Conservation (phyloP, 495 filamentous ascomycete species). For the Pseudoneurospora amorphoporcata region DNA sequence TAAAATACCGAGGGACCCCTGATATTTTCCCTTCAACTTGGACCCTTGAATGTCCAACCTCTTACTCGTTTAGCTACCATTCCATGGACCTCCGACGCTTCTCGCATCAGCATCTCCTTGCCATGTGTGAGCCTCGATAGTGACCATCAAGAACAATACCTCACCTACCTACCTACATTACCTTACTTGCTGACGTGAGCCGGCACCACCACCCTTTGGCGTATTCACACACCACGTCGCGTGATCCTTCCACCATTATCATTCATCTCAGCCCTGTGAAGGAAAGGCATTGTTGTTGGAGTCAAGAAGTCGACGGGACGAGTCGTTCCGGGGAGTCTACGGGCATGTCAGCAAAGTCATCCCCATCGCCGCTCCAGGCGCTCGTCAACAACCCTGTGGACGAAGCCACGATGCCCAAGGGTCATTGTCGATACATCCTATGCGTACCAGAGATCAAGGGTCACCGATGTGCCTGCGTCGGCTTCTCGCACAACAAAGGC, state of each 20-base stretch:
- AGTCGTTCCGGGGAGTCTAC: neutral
- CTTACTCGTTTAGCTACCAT: conserved; percentile 1
- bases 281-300: neutral
- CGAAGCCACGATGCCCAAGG: conserved; percentile 37
- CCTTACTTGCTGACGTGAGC: conserved; percentile 3
- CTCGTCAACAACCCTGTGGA: conserved; percentile 18
- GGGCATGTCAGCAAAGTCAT: conserved; percentile 16
- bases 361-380: conserved; percentile 23
- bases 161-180: neutral
- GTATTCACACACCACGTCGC: neutral
- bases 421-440: conserved; percentile 46
- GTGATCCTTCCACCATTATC: neutral
- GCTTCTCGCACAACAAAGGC: conserved; percentile 41
- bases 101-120: conserved; percentile 7
- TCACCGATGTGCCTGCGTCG: conserved; percentile 43
- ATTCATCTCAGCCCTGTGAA: neutral
- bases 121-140: conserved; percentile 25
- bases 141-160: neutral
- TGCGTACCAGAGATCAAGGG: conserved; percentile 44
- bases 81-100: conserved; percentile 18
- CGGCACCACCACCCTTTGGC: neutral
- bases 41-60: conserved; percentile 5
- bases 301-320: neutral
- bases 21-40: conserved; percentile 1
- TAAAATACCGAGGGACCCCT: neutral